Conservation (phyloP, 2,329 filamentous ascomycete species). For the Teratosphaeriaceae sp. region DNA sequence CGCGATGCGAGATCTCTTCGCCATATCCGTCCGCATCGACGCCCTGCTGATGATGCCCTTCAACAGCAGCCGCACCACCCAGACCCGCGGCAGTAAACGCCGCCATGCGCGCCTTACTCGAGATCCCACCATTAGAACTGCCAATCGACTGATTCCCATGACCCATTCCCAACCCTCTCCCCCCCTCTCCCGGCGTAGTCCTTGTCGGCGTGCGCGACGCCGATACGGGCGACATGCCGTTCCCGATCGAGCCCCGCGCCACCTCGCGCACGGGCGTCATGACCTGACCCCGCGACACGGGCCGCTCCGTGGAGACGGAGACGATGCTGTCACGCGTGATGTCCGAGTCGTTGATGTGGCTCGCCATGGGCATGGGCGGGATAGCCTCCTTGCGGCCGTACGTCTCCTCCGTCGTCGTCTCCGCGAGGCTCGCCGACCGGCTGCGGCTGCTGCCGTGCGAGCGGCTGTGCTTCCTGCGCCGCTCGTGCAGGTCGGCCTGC, state of each 20-base stretch:
- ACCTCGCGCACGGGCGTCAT: constrained; percentile 56
- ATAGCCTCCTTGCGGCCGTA: constrained; percentile 41
- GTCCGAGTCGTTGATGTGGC: constrained; percentile 78
- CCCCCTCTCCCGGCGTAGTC: constrained; percentile 42
- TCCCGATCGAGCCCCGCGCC: constrained; percentile 48
- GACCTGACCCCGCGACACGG: constrained; percentile 58
- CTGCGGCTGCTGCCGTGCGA: constrained; percentile 46
- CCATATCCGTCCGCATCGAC: constrained; percentile 28
- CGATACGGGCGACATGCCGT: constrained; percentile 50
- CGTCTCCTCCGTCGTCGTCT: constrained; percentile 46
- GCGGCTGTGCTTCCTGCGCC: constrained; percentile 42
- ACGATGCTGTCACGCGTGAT: constrained; percentile 81
- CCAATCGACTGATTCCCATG: constrained; percentile 54
- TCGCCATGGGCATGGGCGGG: constrained; percentile 82
- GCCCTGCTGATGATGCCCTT: constrained; percentile 57
- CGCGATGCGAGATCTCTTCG: constrained; percentile 13
- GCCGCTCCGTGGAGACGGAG: constrained; percentile 70
- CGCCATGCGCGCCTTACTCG: constrained; percentile 31
- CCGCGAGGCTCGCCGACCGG: constrained; percentile 44
- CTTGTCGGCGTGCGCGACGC: constrained; percentile 58
- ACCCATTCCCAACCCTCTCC: constrained; percentile 57
- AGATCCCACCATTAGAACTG: constrained; percentile 30
- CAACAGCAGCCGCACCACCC: constrained; percentile 36
- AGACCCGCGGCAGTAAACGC: constrained; percentile 35
- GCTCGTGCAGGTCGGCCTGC: constrained; percentile 45